These are phyloP conservation scores for Heliamphora exappendiculata DNA, from an alignment of 148 eudicot genomes.

Conservation along the genomic window DNA sequence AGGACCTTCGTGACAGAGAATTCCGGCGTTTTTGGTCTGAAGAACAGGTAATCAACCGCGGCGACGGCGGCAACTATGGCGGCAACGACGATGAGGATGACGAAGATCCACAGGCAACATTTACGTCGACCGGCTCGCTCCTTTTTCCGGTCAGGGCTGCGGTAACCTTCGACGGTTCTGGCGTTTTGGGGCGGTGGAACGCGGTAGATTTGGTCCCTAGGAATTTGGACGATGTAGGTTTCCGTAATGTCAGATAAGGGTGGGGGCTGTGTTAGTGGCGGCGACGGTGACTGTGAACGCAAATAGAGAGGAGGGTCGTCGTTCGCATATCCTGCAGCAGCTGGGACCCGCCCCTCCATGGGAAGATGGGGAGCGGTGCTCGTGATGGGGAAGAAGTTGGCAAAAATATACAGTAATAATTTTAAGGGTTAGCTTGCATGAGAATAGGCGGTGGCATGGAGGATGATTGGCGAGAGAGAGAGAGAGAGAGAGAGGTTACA, in stretches of 20 bases:
- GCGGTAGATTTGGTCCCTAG: constrained; percentile 37
- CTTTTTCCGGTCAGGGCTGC: constrained; percentile 5
- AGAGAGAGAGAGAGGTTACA: neutral
- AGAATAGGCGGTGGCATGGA: constrained; percentile 21
- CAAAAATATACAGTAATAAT: neutral
- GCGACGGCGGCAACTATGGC: constrained; percentile 11
- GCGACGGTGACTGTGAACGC: neutral
- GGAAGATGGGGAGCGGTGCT: constrained; percentile 37
- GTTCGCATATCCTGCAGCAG: constrained; percentile 5
- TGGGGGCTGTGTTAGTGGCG: neutral
- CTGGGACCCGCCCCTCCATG: constrained; percentile 42
- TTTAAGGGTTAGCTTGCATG: constrained; percentile 18
- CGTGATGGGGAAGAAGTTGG: neutral
- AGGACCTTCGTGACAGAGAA: constrained; percentile 29
- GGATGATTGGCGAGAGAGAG: constrained; percentile 15
- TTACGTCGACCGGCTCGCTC: neutral
- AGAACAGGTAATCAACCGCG: constrained; percentile 13
- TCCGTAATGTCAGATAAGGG: neutral
- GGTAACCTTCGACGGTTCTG: constrained; percentile 26
- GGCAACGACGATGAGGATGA: constrained; percentile 14
- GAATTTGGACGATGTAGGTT: constrained; percentile 34
- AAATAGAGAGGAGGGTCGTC: neutral
- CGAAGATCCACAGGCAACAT: constrained; percentile 15
- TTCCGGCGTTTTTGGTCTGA: constrained; percentile 37
- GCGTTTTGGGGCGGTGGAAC: constrained; percentile 50